A percentile compares a stretch with the other conserved stretches of the same genome.
These are phyloP conservation scores for Epipyxis sp. DNA, from an alignment of 108 stramenopile genomes.

Conservation along the genomic window DNA sequence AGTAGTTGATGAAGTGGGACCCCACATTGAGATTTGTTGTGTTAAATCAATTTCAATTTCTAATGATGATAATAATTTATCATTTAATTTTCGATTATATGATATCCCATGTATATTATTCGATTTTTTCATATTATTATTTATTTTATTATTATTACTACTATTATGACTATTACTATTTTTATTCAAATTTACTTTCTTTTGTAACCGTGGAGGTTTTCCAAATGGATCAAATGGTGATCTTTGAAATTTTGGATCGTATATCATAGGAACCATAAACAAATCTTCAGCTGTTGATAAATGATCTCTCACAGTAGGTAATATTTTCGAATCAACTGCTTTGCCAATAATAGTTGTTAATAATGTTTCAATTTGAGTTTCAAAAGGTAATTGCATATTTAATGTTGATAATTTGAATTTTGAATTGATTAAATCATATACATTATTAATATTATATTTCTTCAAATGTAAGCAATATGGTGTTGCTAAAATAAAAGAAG, in stretches of 20 bases:
- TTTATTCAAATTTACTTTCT: too few species aligned
- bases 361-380: not conserved
- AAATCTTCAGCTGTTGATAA: not conserved
- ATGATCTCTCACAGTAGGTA: not conserved
- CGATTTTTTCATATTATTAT: too few species aligned
- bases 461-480: slow-evolving; percentile 19
- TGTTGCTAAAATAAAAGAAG: slow-evolving; percentile 19
- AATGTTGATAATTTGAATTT: not conserved
- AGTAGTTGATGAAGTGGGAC: not conserved
- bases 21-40: too few species aligned
- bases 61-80: too few species aligned
- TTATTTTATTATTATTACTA: too few species aligned
- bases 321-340: not conserved
- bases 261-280: slow-evolving; percentile 18
- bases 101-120: too few species aligned
- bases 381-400: not conserved
- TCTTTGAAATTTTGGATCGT: slow-evolving; percentile 4
- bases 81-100: too few species aligned
- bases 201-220: too few species aligned
- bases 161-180: too few species aligned
- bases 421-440: not conserved
- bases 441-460: not conserved
- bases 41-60: too few species aligned
- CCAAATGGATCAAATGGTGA: slow-evolving; percentile 29
- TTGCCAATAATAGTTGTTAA: not conserved